These are phyloP conservation scores for Rosa persica DNA, from an alignment of 306 rosid genomes.

Conservation along the genomic window DNA sequence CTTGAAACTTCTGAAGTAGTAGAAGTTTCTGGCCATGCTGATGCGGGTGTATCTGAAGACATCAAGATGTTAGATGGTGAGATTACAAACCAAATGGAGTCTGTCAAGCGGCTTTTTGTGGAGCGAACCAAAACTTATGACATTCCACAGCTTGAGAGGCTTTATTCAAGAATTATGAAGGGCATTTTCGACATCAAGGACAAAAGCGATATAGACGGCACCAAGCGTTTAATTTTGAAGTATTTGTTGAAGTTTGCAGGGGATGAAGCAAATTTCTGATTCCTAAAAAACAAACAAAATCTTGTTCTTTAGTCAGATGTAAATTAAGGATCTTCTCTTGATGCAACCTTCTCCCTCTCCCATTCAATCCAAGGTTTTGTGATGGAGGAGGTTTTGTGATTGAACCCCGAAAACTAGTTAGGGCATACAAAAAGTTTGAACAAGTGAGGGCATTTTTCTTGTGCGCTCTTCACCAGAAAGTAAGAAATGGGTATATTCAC, in stretches of 20 bases:
- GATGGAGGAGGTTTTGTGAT: too few relatives aligned
- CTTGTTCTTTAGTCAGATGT: not conserved
- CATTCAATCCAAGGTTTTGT: too few relatives aligned
- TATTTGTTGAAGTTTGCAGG: constrained; percentile 65
- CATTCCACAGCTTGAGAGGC: constrained; percentile 88
- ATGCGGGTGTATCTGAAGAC: constrained; percentile 38
- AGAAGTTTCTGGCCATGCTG: constrained; percentile 39
- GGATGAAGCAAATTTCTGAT: constrained; percentile 78
- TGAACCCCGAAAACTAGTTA: too few relatives aligned
- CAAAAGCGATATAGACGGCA: constrained; percentile 42
- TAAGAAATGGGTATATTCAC: too few relatives aligned
- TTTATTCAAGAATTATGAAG: constrained; percentile 85
- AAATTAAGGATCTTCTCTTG: too few relatives aligned
- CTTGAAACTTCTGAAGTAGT: constrained; percentile 27
- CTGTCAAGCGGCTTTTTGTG: constrained; percentile 50
- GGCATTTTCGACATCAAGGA: constrained; percentile 65
- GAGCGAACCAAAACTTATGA: constrained; percentile 55
- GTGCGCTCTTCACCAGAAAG: too few relatives aligned
- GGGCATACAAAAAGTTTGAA: too few relatives aligned
- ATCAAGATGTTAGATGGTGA: constrained; percentile 46
- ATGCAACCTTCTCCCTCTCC: too few relatives aligned
- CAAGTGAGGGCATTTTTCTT: too few relatives aligned
- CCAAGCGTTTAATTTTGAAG: constrained; percentile 58
- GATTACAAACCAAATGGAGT: constrained; percentile 51
- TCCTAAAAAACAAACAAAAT: not conserved